These are phyloP conservation scores for Brassica carinata DNA, from an alignment of 345 rosid species.

Conservation along the genomic window DNA sequence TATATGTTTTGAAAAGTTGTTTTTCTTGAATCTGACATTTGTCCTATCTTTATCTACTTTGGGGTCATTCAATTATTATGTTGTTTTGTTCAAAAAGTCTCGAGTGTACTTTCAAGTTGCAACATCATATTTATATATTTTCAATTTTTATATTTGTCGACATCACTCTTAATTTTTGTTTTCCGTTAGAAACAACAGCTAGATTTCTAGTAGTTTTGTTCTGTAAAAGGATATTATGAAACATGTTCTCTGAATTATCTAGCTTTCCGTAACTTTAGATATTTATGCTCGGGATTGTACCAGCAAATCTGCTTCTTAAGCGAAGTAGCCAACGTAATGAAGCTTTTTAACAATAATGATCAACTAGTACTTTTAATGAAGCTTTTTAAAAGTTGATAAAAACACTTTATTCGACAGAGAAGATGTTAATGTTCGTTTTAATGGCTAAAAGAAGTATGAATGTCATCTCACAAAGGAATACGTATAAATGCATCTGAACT, in stretches of 20 bases:
- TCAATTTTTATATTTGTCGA: neutral
- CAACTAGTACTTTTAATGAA: neutral
- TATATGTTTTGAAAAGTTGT: neutral
- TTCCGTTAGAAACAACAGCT: neutral
- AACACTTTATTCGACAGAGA: neutral
- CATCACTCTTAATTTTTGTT: neutral
- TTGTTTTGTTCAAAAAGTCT: conserved; percentile 9
- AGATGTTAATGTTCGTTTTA: neutral
- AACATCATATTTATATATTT: neutral
- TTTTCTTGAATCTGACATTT: neutral
- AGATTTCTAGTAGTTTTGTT: neutral
- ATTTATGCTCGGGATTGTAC: too few relatives aligned
- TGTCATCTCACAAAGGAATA: neutral
- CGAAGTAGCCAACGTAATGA: neutral
- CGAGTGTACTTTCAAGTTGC: conserved; percentile 13
- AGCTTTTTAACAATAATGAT: neutral
- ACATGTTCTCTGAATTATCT: neutral
- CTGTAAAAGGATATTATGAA: neutral
- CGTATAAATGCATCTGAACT: neutral
- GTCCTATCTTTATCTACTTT: neutral
- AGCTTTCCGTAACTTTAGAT: neutral
- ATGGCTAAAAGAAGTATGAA: neutral
- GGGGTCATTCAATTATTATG: conserved; percentile 1
- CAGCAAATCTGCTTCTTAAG: too few relatives aligned
- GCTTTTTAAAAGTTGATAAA: neutral